These are phyloP conservation scores for Boletus barrowsii DNA, from an alignment of 768 basidiomycete genomes.

Conservation along the genomic window DNA sequence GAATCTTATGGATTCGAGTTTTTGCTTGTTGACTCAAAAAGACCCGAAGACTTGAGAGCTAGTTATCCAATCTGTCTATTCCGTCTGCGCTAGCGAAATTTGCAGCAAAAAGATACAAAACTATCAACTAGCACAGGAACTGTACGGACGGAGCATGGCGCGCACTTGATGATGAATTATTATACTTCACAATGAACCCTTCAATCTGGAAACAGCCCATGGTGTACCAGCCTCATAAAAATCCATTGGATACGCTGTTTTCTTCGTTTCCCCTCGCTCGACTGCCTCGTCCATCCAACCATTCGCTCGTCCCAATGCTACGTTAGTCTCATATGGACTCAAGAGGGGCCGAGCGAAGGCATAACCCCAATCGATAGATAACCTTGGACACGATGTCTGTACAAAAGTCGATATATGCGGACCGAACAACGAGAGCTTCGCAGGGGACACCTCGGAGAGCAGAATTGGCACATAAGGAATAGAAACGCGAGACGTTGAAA, in stretches of 20 bases:
- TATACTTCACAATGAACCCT: constrained; percentile 41
- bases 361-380: constrained; percentile 99
- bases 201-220: constrained; percentile 68
- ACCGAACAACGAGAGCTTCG: constrained; percentile 82
- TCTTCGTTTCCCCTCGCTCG: constrained; percentile 17
- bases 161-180: neutral
- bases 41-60: too few species aligned
- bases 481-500: constrained; percentile 47
- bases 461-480: constrained; percentile 88
- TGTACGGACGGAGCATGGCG: neutral
- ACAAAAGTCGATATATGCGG: constrained; percentile 85
- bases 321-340: constrained; percentile 90
- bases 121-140: neutral
- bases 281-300: constrained; percentile 59
- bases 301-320: constrained; percentile 63
- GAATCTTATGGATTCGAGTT: neutral
- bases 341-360: constrained; percentile 88
- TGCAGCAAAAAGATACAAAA: neutral
- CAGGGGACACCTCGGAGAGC: constrained; percentile 94
- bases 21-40: neutral
- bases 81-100: neutral
- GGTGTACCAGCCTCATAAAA: constrained; percentile 84
- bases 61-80: too few species aligned
- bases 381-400: constrained; percentile 93
- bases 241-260: constrained; percentile 84